Percentiles rank a stretch among this genome's conserved stretches.
Evolutionary conservation across 2,329 filamentous ascomycete species (phyloP).

Genomic region (Xylariaceae sp.): DNA sequence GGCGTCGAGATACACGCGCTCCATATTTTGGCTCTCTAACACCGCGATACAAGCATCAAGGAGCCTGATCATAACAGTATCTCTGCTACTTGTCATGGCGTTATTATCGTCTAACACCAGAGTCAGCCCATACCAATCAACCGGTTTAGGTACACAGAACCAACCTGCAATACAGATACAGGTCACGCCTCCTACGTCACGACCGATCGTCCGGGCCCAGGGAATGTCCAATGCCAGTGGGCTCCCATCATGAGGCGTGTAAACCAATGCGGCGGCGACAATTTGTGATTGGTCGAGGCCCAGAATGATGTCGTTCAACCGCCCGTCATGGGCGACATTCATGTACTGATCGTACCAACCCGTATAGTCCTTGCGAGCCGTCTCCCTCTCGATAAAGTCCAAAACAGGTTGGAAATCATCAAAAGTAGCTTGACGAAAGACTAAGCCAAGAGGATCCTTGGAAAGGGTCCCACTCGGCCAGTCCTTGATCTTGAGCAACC

Average conservation of each 20-base stretch:
- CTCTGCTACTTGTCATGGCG: constrained; percentile 40
- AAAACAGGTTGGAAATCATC: constrained; percentile 44
- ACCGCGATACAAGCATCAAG: constrained; percentile 47
- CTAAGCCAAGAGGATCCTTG: constrained; percentile 35
- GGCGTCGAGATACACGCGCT: constrained; percentile 50
- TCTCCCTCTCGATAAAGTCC: constrained; percentile 46
- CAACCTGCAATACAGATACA: constrained; percentile 55
- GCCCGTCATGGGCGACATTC: constrained; percentile 42
- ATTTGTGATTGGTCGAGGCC: constrained; percentile 45
- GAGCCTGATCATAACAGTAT: constrained; percentile 48
- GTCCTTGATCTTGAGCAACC: constrained; percentile 48
- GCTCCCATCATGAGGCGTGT: constrained; percentile 43
- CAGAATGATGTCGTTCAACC: constrained; percentile 50
- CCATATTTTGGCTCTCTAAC: constrained; percentile 47
- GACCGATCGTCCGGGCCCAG: constrained; percentile 48
- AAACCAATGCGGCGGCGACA: constrained; percentile 51
- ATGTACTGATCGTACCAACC: constrained; percentile 58
- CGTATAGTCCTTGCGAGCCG: constrained; percentile 42
- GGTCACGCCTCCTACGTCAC: constrained; percentile 52
- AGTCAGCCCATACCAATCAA: constrained; percentile 16
- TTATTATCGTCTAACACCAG: constrained; percentile 39
- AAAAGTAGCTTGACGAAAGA: constrained; percentile 42
- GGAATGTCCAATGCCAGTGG: constrained; percentile 47
- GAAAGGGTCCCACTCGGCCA: constrained; percentile 40
- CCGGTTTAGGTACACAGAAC: constrained; percentile 24